A percentile compares a stretch with the other conserved stretches of the same genome.
Evolutionary conservation across 768 basidiomycete genomes (phyloP).

Genomic region (Mycena rosella): DNA sequence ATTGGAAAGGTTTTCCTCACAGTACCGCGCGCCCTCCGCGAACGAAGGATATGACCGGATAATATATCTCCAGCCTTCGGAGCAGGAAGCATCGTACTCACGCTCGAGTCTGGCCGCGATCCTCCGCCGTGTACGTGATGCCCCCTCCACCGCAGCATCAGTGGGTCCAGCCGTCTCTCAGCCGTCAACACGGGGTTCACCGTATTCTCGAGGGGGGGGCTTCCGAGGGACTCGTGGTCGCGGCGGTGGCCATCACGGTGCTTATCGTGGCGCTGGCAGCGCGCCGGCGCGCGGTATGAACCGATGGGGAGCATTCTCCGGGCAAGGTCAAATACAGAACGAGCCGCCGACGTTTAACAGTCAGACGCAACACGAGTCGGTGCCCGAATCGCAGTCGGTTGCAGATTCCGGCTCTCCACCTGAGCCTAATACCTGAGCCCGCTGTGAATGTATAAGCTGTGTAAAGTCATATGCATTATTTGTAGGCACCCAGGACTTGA

Average conservation of each 20-base stretch:
- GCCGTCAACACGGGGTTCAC: slow-evolving; percentile 34
- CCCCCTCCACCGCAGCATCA: slow-evolving; percentile 47
- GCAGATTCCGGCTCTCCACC: not conserved
- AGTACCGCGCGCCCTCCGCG: slow-evolving; percentile 67
- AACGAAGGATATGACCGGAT: slow-evolving; percentile 79
- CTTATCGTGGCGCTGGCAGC: slow-evolving; percentile 24
- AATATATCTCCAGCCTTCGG: slow-evolving; percentile 56
- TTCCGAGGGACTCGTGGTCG: slow-evolving; percentile 39
- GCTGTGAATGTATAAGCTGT: not conserved
- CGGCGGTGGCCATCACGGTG: slow-evolving; percentile 38
- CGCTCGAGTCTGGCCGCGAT: slow-evolving; percentile 64
- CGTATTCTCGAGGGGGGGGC: slow-evolving; percentile 39
- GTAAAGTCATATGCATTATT: slow-evolving; percentile 16
- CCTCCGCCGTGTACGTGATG: slow-evolving; percentile 63
- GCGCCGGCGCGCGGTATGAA: slow-evolving; percentile 27
- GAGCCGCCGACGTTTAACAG: not conserved
- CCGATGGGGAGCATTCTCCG: slow-evolving; percentile 17
- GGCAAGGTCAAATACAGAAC: not conserved
- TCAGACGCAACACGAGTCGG: not conserved
- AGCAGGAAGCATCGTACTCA: slow-evolving; percentile 62
- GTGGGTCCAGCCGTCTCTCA: slow-evolving; percentile 38
- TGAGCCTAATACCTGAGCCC: too few relatives aligned
- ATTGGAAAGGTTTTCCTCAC: slow-evolving; percentile 74
- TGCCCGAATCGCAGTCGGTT: not conserved
- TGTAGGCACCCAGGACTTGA: slow-evolving; percentile 7